Conservation (phyloP, 2,329 filamentous ascomycete species). For the Trichophyton simii region DNA sequence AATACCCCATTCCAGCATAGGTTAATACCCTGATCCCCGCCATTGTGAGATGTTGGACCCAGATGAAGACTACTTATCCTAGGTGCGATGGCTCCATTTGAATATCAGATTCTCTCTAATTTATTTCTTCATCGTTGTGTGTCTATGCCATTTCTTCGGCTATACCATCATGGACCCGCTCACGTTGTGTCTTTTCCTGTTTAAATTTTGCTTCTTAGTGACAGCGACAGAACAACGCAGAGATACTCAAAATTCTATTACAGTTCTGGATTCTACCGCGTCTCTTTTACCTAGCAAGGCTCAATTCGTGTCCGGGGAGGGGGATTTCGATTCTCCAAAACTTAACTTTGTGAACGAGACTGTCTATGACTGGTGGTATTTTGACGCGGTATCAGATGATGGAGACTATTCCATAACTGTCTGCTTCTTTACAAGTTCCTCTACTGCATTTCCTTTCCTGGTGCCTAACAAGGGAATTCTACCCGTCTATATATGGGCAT, state of each 20-base stretch:
- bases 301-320: conserved; percentile 5
- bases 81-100: not conserved
- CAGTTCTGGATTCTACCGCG: conserved; percentile 5
- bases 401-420: conserved; percentile 20
- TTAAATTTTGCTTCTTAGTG: not conserved
- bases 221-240: not conserved
- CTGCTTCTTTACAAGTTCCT: conserved; percentile 22
- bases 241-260: not conserved
- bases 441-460: conserved; percentile 28
- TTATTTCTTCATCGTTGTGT: not conserved
- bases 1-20: not conserved
- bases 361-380: conserved; percentile 33
- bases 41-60: not conserved
- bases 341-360: conserved; percentile 19
- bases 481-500: conserved; percentile 19
- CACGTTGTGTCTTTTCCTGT: not conserved
- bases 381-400: conserved; percentile 25
- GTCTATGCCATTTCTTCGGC: not conserved
- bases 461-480: conserved; percentile 13
- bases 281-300: conserved; percentile 7
- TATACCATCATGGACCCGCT: not conserved
- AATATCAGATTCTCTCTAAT: not conserved
- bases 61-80: not conserved
- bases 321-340: conserved; percentile 19
- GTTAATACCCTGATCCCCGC: not conserved